Percentiles rank a stretch among this genome's conserved stretches.
phyloP scores from a whole-genome alignment of 495 filamentous ascomycete genomes.

The Penicillium fimorum region DNA sequence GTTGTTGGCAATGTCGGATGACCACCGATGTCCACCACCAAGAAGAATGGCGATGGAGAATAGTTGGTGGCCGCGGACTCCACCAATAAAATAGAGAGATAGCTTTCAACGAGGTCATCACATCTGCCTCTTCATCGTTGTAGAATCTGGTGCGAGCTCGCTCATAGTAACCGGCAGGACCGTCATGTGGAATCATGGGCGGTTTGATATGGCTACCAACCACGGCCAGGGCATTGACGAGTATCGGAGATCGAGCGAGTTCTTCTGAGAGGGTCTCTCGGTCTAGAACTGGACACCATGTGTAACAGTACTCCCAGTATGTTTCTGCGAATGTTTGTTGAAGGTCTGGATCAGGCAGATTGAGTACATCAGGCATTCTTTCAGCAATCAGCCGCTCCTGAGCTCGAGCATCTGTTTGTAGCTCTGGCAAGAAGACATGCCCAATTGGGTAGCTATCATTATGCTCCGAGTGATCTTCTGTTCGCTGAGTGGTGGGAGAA shows the following conservation, averaged over 20 bases:
- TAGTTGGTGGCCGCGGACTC: conserved; percentile 33
- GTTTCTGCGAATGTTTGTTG: conserved; percentile 39
- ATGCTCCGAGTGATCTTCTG: conserved; percentile 21
- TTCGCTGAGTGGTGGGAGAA: conserved; percentile 14
- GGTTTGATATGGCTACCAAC: conserved; percentile 35
- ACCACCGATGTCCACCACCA: conserved; percentile 43
- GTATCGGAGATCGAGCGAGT: conserved; percentile 29
- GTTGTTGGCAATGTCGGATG: conserved; percentile 38
- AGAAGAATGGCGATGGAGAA: conserved; percentile 35
- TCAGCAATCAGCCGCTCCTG: conserved; percentile 22
- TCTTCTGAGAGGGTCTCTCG: conserved; percentile 23
- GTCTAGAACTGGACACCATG: conserved; percentile 38
- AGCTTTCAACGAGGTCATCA: conserved; percentile 29
- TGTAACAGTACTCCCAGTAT: conserved; percentile 33
- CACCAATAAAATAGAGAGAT: conserved; percentile 40
- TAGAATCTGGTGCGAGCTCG: conserved; percentile 31
- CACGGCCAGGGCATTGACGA: conserved; percentile 37
- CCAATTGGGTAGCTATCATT: conserved; percentile 24
- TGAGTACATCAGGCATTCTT: conserved; percentile 14
- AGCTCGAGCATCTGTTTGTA: conserved; percentile 26
- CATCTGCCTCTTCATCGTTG: conserved; percentile 32
- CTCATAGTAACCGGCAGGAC: conserved; percentile 34
- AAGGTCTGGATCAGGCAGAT: conserved; percentile 29
- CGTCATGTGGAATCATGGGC: conserved; percentile 34
- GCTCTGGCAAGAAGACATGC: conserved; percentile 20